Base-by-base conservation (phyloP, 768 basidiomycete genomes). In the Leucocoprinus birnbaumii region DNA sequence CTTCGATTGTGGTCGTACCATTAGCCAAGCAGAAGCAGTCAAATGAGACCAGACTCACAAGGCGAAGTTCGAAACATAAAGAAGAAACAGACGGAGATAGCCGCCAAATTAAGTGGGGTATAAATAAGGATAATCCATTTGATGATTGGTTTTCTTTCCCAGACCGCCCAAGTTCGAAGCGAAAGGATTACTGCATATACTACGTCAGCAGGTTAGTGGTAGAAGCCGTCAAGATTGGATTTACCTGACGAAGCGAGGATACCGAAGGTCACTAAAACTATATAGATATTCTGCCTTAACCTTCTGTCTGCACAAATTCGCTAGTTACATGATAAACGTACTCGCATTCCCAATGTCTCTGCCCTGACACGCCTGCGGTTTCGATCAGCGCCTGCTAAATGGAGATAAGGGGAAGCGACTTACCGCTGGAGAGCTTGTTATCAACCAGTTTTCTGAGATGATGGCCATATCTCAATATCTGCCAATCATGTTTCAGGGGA, bases 141-240 rank as follows among this genome's bases (percentile, higher is more conserved):
- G 16, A 55, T 25, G 2, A 27, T 27, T 2, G 16, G 11, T 16
- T 37, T 48, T 19, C 22, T 14, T 6, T 41, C 24, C 53, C 46
- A 55, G 38, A 55, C 48, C 2, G 53, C 53, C 53, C 53, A 55
- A 0, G 53, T 55, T 31, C 53, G 25, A 7, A 55, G 38, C 22
- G 16, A 26, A 26, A 55, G 53, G 21, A 55, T 48, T 6, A 19
- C 53, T 55, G 14, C 16, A 19, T 5, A 19, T 14, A 37, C 35
- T 8, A 8, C 8, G 35, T 8, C 35, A 37, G 35, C 16, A 16
- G 8, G 8, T 8, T 8, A 35, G n/a, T n/a, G n/a, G n/a, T n/a
- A n/a, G n/a, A n/a, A n/a, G n/a, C n/a, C n/a, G n/a, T n/a, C n/a
- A n/a, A n/a, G n/a, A n/a, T n/a, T n/a, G n/a, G n/a, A n/a, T n/a